Evolutionary conservation across 345 rosid species (phyloP), one percentile per base, ranked within the genome.

Genomic region (Rhodamnia argentea): DNA sequence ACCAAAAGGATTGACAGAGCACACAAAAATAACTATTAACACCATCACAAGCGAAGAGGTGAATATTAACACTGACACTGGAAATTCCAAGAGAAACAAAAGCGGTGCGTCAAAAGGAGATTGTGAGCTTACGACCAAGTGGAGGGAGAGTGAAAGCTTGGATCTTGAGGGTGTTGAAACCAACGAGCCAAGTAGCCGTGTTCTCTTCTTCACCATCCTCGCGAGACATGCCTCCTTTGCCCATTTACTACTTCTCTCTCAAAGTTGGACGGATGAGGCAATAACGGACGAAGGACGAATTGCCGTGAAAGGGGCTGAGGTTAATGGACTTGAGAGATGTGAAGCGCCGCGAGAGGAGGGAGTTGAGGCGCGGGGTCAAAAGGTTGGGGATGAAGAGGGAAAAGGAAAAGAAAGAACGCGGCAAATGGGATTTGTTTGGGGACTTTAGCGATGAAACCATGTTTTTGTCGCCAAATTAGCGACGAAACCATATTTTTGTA

Each of bases 121-220:
- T 70, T 24, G 8, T 26, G 13, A 20, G 32, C 29, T 27, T 70
- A 26, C 20, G 82, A 82, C 56, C 97, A 51, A 95, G 91, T 57
- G 95, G 56, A 88, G 99, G 96, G 59, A 95, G 98, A 84, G 83
- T 85, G 89, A 92, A 86, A 93, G 99, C 86, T 37, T 93, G 96
- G 89, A 96, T 96, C 92, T 94, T 95, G 90, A 97, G 95, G 83
- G 93, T 94, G 90, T 97, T 94, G 89, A 93, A 53, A 84, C 92
- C 91, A 86, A 94, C 90, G 57, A 95, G 93, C 98, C 98, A 96
- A 87, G 96, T 98, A 85, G 95, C 99, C 96, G 93, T 89, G 91
- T 95, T 96, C 87, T 92, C 94, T 88, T 90, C 95, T 84, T 83
- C 93, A 42, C 88, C 91, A 76, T 89, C 88, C 59, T 91, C 95